phyloP scores from a whole-genome alignment of 495 filamentous ascomycete species.

The Neurospora sp. region DNA sequence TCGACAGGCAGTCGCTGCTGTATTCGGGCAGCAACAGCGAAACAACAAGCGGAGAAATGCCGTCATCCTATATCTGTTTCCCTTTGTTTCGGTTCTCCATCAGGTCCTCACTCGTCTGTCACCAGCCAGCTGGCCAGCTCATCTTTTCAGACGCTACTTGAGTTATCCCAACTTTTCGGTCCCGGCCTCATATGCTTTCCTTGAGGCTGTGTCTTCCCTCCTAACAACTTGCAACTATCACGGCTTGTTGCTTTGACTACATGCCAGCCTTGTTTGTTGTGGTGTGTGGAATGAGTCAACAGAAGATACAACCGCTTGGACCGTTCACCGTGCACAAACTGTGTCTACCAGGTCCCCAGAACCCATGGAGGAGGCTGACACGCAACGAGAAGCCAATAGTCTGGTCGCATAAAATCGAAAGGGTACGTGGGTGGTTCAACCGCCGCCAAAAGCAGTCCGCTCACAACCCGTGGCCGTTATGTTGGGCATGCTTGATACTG shows the following conservation, averaged over 20 bases:
- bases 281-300: not conserved
- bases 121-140: conserved; percentile 3
- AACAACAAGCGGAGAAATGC: conserved; percentile 28
- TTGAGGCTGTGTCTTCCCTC: not conserved
- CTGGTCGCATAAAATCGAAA: not conserved
- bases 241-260: not conserved
- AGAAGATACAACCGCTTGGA: not conserved
- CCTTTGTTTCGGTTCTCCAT: conserved; percentile 10
- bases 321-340: not conserved
- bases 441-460: not conserved
- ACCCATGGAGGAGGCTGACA: not conserved
- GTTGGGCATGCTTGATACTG: not conserved
- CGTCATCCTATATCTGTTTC: conserved; percentile 17
- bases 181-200: not conserved
- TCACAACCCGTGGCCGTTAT: not conserved
- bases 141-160: conserved; percentile 1
- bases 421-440: not conserved
- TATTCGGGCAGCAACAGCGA: conserved; percentile 39
- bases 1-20: conserved; percentile 20
- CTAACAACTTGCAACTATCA: not conserved
- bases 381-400: not conserved
- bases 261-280: not conserved
- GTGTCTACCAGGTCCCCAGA: not conserved
- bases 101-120: conserved; percentile 10
- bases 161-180: not conserved